phyloP scores from a whole-genome alignment of 164 flowering plant genomes.

The Cinnamomum micranthum region DNA sequence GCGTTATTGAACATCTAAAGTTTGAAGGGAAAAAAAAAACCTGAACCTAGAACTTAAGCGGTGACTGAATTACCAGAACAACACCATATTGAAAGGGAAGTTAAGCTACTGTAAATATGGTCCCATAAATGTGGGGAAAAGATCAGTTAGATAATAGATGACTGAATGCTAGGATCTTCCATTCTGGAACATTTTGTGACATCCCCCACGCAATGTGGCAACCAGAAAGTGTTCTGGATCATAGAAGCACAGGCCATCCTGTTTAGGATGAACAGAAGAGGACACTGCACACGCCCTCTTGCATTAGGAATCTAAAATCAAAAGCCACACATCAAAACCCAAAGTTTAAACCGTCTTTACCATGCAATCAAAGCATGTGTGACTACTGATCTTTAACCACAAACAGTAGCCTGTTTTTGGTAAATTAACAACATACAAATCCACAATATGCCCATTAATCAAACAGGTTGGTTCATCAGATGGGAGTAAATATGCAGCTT shows the following conservation, averaged over 20 bases:
- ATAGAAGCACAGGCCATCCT: background rate
- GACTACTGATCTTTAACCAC: background rate
- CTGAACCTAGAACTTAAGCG: background rate
- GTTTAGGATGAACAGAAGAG: background rate
- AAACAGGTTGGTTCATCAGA: background rate
- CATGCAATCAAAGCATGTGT: background rate
- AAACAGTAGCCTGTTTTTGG: background rate
- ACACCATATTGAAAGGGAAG: background rate
- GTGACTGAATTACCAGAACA: background rate
- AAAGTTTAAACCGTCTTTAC: background rate
- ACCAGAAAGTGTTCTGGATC: background rate
- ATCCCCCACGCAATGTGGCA: background rate
- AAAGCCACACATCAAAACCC: background rate
- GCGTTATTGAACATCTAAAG: background rate
- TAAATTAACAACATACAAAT: too few relatives aligned
- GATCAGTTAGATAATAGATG: background rate
- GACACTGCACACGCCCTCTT: background rate
- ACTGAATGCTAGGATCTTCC: background rate
- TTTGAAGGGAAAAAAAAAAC: too few relatives aligned
- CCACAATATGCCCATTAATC: background rate
- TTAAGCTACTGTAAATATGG: background rate
- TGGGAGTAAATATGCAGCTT: background rate
- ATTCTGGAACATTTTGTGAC: background rate
- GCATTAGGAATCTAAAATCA: background rate
- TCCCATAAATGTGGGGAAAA: background rate